phyloP scores from a whole-genome alignment of 2,329 filamentous ascomycete genomes.

The Exophiala bonariae region DNA sequence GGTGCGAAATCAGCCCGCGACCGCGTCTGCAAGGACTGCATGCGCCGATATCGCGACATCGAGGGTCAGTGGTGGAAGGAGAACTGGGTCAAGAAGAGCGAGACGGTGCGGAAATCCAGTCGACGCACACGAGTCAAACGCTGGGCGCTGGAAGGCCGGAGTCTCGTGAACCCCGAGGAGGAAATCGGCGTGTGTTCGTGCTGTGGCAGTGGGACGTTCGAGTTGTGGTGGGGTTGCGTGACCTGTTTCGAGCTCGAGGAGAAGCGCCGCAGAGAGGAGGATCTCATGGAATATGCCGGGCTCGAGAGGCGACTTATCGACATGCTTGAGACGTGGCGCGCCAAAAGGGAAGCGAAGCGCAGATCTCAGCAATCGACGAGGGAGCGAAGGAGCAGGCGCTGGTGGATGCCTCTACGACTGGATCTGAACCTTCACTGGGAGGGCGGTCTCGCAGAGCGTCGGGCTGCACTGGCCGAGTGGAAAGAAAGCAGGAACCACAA shows the following conservation, averaged over 20 bases:
- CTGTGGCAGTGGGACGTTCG: conserved; percentile 17
- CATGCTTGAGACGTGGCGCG: conserved; percentile 22
- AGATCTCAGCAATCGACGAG: conserved; percentile 4
- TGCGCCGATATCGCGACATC: conserved; percentile 21
- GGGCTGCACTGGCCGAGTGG: conserved; percentile 19
- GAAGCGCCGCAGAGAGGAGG: conserved; percentile 13
- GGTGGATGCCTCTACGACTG: conserved; percentile 1
- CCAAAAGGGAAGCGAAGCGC: conserved; percentile 16
- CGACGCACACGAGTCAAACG: conserved; percentile 8
- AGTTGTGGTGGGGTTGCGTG: conserved; percentile 25
- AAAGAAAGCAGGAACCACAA: conserved; percentile 12
- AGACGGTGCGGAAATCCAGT: conserved; percentile 11
- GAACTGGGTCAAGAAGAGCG: conserved; percentile 21
- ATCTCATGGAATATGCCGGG: conserved; percentile 7
- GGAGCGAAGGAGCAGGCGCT: conserved; percentile 2
- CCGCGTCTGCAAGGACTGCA: conserved; percentile 24
- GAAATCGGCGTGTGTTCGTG: conserved; percentile 21
- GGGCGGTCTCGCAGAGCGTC: conserved; percentile 13
- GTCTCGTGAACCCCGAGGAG: conserved; percentile 19
- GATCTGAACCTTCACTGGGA: background rate
- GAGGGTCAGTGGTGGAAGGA: conserved; percentile 24
- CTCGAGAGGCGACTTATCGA: conserved; percentile 19
- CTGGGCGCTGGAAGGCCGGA: conserved; percentile 14
- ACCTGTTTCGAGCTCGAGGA: conserved; percentile 22
- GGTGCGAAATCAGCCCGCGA: conserved; percentile 18